Base-by-base conservation (phyloP, 768 basidiomycete genomes). In the Favolaschia claudopus region DNA sequence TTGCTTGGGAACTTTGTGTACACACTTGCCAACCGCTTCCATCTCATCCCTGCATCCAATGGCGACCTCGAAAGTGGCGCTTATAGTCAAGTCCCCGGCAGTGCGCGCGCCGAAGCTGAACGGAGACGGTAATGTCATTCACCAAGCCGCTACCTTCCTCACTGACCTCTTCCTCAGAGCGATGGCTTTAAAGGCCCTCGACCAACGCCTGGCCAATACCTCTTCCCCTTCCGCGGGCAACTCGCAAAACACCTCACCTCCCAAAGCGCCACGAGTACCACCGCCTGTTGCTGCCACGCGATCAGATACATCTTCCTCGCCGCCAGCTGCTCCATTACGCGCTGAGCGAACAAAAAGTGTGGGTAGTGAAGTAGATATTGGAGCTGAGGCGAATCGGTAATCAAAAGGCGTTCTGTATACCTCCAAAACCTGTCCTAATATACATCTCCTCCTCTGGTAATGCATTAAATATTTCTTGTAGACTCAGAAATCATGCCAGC, bases 81-180 rank as follows among this genome's bases (percentile, higher is more conserved):
- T 10, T 95, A 94, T 70, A 79, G 76, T 37, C 87, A 87, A 66
- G 80, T 92, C 43, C 94, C 95, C 32, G 95, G 93, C 14, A 91
- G 89, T 69, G 89, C 95, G 19, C 84, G 97, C 31, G 97, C 97
- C 20, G 97, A 99, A 76, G 97, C 97, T 19, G 97, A 99, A 78
- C 82, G 97, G 58, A 80, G 96, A 79, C 85, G 96, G 95, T 95
- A 61, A 55, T 85, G 72, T 15, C 51, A 19, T 24, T 32, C 22
- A 34, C 32, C n/a, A 25, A 33, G 17, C 15, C 42, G n/a, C 19
- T 22, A 7, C 50, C 31, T 60, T 13, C 69, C 24, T 62, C 51
- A 54, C n/a, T 25, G 9, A 48, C 22, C 6, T 52, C 52, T 58
- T n/a, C n/a, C n/a, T 24, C 69, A 97, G 96, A 66, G 95, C 96